A percentile compares a stretch with the other conserved stretches of the same genome.
Evolutionary conservation across 495 filamentous ascomycete genomes (phyloP).

Genomic region (Hyaloscypha hepaticicola): DNA sequence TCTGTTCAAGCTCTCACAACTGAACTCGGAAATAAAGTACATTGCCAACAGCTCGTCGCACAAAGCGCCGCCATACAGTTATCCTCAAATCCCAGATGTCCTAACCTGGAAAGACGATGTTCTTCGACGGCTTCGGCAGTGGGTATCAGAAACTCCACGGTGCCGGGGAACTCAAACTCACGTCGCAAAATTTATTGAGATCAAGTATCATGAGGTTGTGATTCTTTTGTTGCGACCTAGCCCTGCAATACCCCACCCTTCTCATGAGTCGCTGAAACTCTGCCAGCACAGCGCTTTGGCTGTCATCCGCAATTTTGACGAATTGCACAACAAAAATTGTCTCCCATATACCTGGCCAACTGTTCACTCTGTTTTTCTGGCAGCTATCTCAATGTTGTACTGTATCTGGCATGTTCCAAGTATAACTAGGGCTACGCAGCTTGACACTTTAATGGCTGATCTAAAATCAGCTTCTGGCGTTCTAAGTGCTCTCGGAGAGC

Average conservation of each 20-base stretch:
- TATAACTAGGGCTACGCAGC: slow-evolving; percentile 37
- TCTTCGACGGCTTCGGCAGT: slow-evolving; percentile 36
- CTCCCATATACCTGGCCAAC: slow-evolving; percentile 43
- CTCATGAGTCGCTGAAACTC: slow-evolving; percentile 35
- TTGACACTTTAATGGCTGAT: slow-evolving; percentile 41
- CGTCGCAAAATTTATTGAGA: slow-evolving; percentile 35
- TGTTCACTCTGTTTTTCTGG: slow-evolving; percentile 44
- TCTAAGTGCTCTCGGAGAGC: slow-evolving; percentile 47
- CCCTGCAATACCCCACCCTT: slow-evolving; percentile 42
- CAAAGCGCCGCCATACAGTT: slow-evolving; percentile 40
- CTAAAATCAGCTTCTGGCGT: slow-evolving; percentile 42
- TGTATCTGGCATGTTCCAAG: slow-evolving; percentile 42
- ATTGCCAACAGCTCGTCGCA: slow-evolving; percentile 45
- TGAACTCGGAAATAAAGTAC: slow-evolving; percentile 52
- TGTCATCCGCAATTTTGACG: slow-evolving; percentile 37
- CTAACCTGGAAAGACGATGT: slow-evolving; percentile 43
- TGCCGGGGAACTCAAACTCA: slow-evolving; percentile 16
- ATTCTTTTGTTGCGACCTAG: slow-evolving; percentile 44
- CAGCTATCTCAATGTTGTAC: slow-evolving; percentile 44
- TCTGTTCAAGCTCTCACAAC: slow-evolving; percentile 41
- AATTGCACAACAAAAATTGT: slow-evolving; percentile 38
- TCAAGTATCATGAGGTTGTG: slow-evolving; percentile 46
- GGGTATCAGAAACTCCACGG: slow-evolving; percentile 36
- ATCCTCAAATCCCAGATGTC: slow-evolving; percentile 41
- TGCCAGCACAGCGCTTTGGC: slow-evolving; percentile 43